A percentile compares a stretch with the other conserved stretches of the same genome.
Conservation (phyloP, 305 asterid genomes). For the Plantago lanceolata region DNA sequence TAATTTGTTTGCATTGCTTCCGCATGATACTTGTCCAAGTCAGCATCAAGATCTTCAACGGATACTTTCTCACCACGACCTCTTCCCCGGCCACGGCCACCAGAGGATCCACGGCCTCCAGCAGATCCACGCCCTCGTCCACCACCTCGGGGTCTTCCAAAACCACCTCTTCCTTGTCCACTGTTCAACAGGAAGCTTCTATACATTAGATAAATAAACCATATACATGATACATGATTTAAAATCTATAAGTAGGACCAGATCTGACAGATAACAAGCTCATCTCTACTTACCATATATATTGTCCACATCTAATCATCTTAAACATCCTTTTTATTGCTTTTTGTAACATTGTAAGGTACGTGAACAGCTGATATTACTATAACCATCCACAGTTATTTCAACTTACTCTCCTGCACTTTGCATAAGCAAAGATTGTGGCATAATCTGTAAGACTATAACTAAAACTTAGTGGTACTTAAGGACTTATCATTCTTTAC, state of each 20-base stretch:
- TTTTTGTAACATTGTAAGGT: too few species aligned
- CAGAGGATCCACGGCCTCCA: slow-evolving; percentile 70
- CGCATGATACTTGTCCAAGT: slow-evolving; percentile 79
- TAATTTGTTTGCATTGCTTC: slow-evolving; percentile 72
- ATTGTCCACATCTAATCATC: neutral
- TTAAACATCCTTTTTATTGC: neutral
- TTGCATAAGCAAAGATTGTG: too few species aligned
- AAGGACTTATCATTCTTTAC: too few species aligned
- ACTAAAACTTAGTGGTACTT: too few species aligned
- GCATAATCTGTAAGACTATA: too few species aligned
- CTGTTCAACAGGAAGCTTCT: slow-evolving; percentile 33
- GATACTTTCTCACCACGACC: slow-evolving; percentile 73
- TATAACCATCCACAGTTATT: neutral
- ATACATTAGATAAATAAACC: slow-evolving; percentile 13
- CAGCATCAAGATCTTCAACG: slow-evolving; percentile 92
- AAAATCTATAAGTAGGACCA: neutral
- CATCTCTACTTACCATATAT: neutral
- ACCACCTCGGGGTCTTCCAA: slow-evolving; percentile 73
- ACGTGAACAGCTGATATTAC: neutral
- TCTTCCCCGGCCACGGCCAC: slow-evolving; percentile 58
- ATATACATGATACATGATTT: neutral
- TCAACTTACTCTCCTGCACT: neutral
- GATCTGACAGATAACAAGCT: neutral
- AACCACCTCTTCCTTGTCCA: slow-evolving; percentile 64
- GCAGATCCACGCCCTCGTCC: slow-evolving; percentile 27